Base-by-base conservation (phyloP, 192 early-diverging fungal genomes). In the Coemansia sp. region DNA sequence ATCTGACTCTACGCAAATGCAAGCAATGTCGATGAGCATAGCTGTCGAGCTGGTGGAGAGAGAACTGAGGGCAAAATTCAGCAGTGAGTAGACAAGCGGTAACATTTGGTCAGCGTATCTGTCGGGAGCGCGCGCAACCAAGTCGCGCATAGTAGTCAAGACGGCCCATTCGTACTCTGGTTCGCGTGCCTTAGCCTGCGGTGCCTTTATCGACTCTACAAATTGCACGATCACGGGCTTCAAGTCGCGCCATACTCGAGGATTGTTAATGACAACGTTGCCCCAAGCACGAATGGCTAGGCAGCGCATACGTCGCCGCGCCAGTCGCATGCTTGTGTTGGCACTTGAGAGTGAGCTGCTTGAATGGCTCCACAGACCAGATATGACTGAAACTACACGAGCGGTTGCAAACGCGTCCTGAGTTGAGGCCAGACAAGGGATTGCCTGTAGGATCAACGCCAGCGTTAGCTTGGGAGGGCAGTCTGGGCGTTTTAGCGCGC, bases 201-300 rank as follows among this genome's bases (percentile, higher is more conserved):
- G 27, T 8, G 63, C 76, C 51, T 78, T 78, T 23, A 62, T 65
- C 7, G 66, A 55, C 60, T 78, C 76, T 2, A 68, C 70, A 44
- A 72, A 53, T 21, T 78, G 76, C 27, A 58, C 48, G 34, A 78
- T 23, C 12, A 73, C 51, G 4, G 67, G 64, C 38, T 62, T 39
- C 46, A 78, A 38, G 42, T 78, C 76, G 44, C 67, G 76, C 76
- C 76, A 78, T 9, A 73, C 76, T 11, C 76, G 76, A 9, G 76
- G 64, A 31, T 69, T 77, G 32, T 42, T 63, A 2, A 23, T 17
- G n/a, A 73, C 76, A 23, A 69, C 34, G 29, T 68, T 61, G 1
- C 62, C 51, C 76, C 76, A 77, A 3, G 64, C 67, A 19, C 76
- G 76, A 17, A 77, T 59, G 3, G 70, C 76, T 31, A 77, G 55